phyloP scores from a whole-genome alignment of 805 yeast genomes.

The Sungouiozyma intestinalis region DNA sequence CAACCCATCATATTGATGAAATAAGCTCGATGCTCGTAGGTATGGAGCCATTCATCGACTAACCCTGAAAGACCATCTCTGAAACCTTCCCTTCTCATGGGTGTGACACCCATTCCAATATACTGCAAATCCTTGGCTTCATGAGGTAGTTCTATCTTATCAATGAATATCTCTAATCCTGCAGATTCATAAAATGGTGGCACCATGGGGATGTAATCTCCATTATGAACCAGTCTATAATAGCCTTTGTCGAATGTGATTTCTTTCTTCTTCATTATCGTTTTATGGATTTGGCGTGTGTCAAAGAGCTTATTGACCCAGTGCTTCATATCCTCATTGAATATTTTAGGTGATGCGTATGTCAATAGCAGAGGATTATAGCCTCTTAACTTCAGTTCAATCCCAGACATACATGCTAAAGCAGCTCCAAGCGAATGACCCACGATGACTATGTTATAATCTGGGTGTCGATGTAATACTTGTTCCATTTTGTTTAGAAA shows the following conservation, averaged over 20 bases:
- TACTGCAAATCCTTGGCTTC: constrained; percentile 17
- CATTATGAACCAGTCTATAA: constrained; percentile 46
- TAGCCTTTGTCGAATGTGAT: constrained; percentile 30
- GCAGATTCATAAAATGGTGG: constrained; percentile 46
- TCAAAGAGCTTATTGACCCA: constrained; percentile 45
- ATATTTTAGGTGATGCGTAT: constrained; percentile 57
- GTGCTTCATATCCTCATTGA: constrained; percentile 38
- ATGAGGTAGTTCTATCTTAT: constrained; percentile 29
- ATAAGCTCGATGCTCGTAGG: constrained; percentile 31
- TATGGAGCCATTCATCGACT: constrained; percentile 19
- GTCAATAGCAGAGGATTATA: constrained; percentile 44
- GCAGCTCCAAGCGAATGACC: constrained; percentile 82
- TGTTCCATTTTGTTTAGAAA: constrained; percentile 30
- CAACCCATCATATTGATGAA: constrained; percentile 30
- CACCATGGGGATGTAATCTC: constrained; percentile 47
- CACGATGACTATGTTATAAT: constrained; percentile 41
- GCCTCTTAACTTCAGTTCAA: constrained; percentile 49
- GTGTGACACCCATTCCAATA: constrained; percentile 10
- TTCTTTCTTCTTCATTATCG: constrained; percentile 15
- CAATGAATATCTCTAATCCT: constrained; percentile 42
- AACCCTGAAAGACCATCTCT: constrained; percentile 1
- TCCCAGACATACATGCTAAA: constrained; percentile 49
- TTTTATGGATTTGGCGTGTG: constrained; percentile 26
- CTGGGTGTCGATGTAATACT: constrained; percentile 32
- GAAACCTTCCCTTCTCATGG: background rate